Base-by-base conservation (phyloP, 106 monocot species). In the Alisma plantagoaquatica region DNA sequence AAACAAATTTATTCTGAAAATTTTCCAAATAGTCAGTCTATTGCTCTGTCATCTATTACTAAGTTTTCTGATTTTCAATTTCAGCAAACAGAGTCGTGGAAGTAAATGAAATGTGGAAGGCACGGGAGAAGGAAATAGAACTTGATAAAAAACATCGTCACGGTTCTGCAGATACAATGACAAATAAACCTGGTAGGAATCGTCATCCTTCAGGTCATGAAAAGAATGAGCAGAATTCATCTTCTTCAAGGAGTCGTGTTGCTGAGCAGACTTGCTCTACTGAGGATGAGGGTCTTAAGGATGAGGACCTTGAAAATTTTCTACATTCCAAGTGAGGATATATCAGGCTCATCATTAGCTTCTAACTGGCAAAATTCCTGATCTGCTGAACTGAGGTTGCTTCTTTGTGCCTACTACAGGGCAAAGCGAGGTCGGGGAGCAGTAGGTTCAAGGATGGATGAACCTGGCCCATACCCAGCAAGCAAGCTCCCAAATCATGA, bases 401-500 rank as follows among this genome's bases (percentile, higher is more conserved):
- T n/a, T n/a, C n/a, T n/a, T n/a, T n/a, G n/a, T n/a, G n/a, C n/a
- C n/a, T n/a, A n/a, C 33, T 31, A 15, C 64, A 96, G 96, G 83
- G 65, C 25, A 7, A 96, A 89, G 60, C 68, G 88, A 56, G 96
- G 96, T 10, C 75, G 88, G 78, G 94, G 94, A 41, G 72, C 75
- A 1, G 46, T 88, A 56, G 94, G 94, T 31, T 84, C 88, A 27
- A 77, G 88, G 49, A 96, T 96, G 88, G 94, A 96, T 73, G 94
- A 96, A 62, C 70, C 94, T 45, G 88, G 94, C 57, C 94, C 94
- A 8, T 96, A 76, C 53, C 64, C 70, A 31, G 21, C 29, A 2
- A 49, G 74, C 23, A 9, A 28, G 23, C 48, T 60, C 26, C 33
- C 35, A 10, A 35, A 53, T 54, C 38, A 49, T 3, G 57, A 59